Evolutionary conservation across 768 basidiomycete genomes (phyloP).

Genomic region (Mycena epipterygia): DNA sequence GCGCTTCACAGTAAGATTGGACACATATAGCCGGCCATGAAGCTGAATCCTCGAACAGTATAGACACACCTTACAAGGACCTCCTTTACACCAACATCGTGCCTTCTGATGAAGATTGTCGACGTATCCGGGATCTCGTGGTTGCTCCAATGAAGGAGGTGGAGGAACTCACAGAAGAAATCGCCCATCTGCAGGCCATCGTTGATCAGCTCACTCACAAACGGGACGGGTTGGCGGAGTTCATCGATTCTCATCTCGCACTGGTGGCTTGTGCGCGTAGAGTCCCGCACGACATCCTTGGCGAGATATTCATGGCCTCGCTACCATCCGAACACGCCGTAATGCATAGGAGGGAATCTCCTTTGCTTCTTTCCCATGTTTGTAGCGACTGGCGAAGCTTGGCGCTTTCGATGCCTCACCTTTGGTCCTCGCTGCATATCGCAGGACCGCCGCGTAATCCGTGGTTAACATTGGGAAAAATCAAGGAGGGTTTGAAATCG

Average conservation of each 20-base stretch:
- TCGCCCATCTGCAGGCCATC: neutral
- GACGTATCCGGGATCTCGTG: neutral
- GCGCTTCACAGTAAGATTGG: too few relatives aligned
- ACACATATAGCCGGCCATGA: too few relatives aligned
- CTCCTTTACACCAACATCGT: conserved; percentile 13
- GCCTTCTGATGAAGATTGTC: neutral
- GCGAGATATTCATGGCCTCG: neutral
- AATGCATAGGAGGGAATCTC: neutral
- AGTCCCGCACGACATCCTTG: conserved; percentile 9
- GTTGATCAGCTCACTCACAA: neutral
- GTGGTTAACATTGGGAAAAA: neutral
- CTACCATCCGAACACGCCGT: neutral
- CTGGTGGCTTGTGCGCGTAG: neutral
- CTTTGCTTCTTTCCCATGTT: neutral
- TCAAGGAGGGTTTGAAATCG: neutral
- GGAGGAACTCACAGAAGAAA: neutral
- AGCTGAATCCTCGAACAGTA: neutral
- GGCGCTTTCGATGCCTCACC: neutral
- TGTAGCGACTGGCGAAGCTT: neutral
- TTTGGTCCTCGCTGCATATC: neutral
- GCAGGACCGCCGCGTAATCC: neutral
- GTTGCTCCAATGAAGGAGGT: neutral
- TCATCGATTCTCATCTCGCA: too few relatives aligned
- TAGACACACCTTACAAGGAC: conserved; percentile 5
- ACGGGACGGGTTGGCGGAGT: neutral